Base-by-base conservation (phyloP, 2,329 filamentous ascomycete species). In the Epichloe gansuensis region DNA sequence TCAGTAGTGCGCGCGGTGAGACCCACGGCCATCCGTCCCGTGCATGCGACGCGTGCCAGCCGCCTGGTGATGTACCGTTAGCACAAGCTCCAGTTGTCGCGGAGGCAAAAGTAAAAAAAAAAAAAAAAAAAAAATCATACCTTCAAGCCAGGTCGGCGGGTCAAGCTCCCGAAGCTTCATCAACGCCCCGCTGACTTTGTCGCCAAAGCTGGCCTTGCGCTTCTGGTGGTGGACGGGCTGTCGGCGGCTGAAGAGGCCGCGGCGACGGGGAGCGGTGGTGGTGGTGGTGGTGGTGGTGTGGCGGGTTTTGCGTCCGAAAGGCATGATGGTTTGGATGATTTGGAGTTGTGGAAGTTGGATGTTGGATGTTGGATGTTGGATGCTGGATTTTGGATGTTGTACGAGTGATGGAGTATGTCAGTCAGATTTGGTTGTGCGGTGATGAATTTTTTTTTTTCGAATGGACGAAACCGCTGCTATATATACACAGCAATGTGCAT, bases 171-270 rank as follows among this genome's bases (percentile, higher is more conserved):
- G 82, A 57, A 91, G 68, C 72, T 80, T 88, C 71, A 87, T 75
- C 66, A 91, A 72, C 0, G 86, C 86, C 17, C 88, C 88, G 48
- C 78, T 83, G 60, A 91, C 76, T 69, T 91, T 91, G 71, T 91
- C 87, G 84, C 84, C 58, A 91, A 72, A 41, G 76, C 80, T 3
- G 80, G 76, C 61, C 48, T 83, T 80, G 62, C 86, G 81, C 65
- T 80, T 78, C 51, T 88, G 85, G 64, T 85, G 82, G 56, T 81
- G 77, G 15, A 72, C 70, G 2, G 70, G 71, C 2, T 57, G 68
- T 65, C 63, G 65, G 62, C 62, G 59, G 61, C 69, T 56, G 15
- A 76, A 74, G 49, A 75, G 62, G 15, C 69, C 66, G 21, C 65
- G 66, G 54, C 71, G 73, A 21, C 42, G 51, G 48, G 68, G 70